Evolutionary conservation across 352 stramenopile species (phyloP).

Genomic region (Elongisporangium anandrum): DNA sequence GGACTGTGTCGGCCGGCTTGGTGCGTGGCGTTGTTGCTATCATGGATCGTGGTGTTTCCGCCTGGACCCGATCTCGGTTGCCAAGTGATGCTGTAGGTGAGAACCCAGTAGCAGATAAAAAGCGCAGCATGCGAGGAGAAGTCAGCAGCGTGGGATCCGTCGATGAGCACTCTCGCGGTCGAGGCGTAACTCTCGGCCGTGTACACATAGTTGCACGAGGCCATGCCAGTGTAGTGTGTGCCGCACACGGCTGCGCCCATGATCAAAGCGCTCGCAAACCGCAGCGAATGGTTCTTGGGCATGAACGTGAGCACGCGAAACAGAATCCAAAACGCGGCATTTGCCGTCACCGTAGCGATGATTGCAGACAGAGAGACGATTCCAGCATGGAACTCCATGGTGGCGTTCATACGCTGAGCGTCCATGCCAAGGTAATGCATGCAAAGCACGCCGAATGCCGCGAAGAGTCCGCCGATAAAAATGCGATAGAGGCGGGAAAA

Average conservation of each 20-base stretch:
- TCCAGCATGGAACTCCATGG: constrained; percentile 27
- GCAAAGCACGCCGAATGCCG: constrained; percentile 46
- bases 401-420: constrained; percentile 37
- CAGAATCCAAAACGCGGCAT: constrained; percentile 62
- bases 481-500: constrained; percentile 57
- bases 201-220: constrained; percentile 25
- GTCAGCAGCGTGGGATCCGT: constrained; percentile 20
- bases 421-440: constrained; percentile 76
- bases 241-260: constrained; percentile 60
- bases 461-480: constrained; percentile 40
- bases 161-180: constrained; percentile 25
- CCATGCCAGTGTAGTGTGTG: constrained; percentile 54
- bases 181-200: constrained; percentile 25
- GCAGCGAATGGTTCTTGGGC: constrained; percentile 37
- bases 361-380: constrained; percentile 40
- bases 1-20: too few relatives aligned
- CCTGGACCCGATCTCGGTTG: too few relatives aligned
- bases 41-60: too few relatives aligned
- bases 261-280: constrained; percentile 44
- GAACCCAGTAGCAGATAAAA: constrained; percentile 52
- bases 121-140: constrained; percentile 41
- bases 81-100: constrained; percentile 17
- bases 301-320: constrained; percentile 61
- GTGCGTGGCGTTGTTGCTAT: too few relatives aligned
- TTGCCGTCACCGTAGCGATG: constrained; percentile 53